Conservation (phyloP, 2,329 filamentous ascomycete genomes). For the Colletotrichum coccodes region DNA sequence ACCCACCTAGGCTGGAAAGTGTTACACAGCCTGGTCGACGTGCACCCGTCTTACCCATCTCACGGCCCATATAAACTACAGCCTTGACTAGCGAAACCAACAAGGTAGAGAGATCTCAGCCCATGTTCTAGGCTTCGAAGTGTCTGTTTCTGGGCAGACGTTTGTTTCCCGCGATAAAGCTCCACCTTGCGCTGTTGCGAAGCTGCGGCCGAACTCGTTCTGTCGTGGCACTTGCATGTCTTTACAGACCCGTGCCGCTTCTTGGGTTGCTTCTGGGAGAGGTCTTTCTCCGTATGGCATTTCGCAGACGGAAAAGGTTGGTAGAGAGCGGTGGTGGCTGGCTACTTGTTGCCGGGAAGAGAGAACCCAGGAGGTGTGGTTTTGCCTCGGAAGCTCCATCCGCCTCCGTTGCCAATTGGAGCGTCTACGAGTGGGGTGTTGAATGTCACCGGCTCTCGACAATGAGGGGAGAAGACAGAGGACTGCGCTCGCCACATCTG, state of each 20-base stretch:
- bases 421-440: neutral
- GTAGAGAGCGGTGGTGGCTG: neutral
- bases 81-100: neutral
- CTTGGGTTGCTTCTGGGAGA: neutral
- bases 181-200: constrained; percentile 2
- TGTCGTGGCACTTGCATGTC: neutral
- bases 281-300: neutral
- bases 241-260: neutral
- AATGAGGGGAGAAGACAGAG: neutral
- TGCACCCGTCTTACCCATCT: neutral
- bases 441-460: neutral
- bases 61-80: neutral
- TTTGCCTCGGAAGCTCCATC: constrained; percentile 4
- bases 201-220: too few species aligned
- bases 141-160: neutral
- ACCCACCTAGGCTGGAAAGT: neutral
- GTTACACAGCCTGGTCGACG: neutral
- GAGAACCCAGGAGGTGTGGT: neutral
- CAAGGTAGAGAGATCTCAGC: neutral
- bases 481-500: neutral
- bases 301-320: neutral
- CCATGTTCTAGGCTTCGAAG: neutral
- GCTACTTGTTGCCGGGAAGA: neutral
- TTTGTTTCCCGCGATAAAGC: constrained; percentile 1
- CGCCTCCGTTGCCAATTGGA: constrained; percentile 9